Base-by-base conservation (phyloP, 306 rosid genomes). In the Lithocarpus polystachyus region DNA sequence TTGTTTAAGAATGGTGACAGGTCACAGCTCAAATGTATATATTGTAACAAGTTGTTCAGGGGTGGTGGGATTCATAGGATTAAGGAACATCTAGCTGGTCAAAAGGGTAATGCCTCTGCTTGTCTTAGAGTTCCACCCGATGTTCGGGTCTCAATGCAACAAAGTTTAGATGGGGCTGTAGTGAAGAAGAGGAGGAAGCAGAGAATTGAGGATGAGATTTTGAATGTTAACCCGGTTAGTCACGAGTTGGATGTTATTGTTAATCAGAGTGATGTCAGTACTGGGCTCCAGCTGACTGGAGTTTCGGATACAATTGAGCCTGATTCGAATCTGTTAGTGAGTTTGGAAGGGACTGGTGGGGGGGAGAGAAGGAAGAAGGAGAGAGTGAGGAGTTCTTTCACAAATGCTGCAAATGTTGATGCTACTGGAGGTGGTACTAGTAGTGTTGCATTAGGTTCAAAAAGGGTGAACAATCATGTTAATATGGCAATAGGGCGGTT, bases 31-130 rank as follows among this genome's bases (percentile, higher is more conserved):
- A 92, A 92, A 85, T 94, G 97, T 62, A 80, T 89, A 56, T 92
- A 94, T 77, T 94, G 98, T 86, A 75, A 70, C 72, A 92, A 94
- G 77, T 76, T 94, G 87, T 94, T 94, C 80, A 94, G 89, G 84
- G 98, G 98, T 82, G 98, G 97, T 68, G 98, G 97, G 82, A 94
- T 94, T 92, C 98, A 94, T 84, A 92, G 98, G 90, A 92, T 94
- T 77, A 94, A 94, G 84, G 98, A 92, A 81, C 97, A 94, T 71
- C 92, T 94, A 55, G 98, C 98, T 60, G 89, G 97, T 59, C 97
- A 87, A 52, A 92, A 92, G 86, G 97, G 94, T 56, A 94, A 92
- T 89, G 97, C 97, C 1, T 89, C 98, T 14, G 88, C 93, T 79
- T 94, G 98, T 40, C 78, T 78, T 7, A 79, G 87, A 10, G 98